Percentiles rank a stretch among this genome's conserved stretches.
phyloP scores from a whole-genome alignment of 306 rosid species.

The Cercis canadensis region DNA sequence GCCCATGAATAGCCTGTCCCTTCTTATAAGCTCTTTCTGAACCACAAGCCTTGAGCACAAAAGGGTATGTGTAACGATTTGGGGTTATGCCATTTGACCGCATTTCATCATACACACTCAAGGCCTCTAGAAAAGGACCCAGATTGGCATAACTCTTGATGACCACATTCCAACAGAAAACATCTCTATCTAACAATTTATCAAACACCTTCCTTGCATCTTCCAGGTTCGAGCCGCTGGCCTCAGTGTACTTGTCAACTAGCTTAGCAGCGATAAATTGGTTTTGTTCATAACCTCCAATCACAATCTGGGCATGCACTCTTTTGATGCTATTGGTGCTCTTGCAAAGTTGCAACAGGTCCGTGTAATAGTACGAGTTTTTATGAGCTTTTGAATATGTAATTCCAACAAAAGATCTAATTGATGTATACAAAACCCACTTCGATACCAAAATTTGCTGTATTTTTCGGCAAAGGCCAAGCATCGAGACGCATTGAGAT shows the following conservation, averaged over 20 bases:
- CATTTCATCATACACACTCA: conserved; percentile 56
- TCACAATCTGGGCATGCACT: conserved; percentile 68
- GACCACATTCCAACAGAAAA: conserved; percentile 71
- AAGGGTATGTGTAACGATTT: conserved; percentile 69
- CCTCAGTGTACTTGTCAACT: conserved; percentile 51
- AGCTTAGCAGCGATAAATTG: conserved; percentile 64
- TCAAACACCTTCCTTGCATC: conserved; percentile 76
- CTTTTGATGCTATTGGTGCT: conserved; percentile 39
- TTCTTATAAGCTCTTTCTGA: conserved; percentile 49
- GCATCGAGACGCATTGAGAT: conserved; percentile 41
- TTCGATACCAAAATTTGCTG: conserved; percentile 33
- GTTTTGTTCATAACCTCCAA: conserved; percentile 59
- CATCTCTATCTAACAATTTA: conserved; percentile 68
- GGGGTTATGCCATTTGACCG: conserved; percentile 46
- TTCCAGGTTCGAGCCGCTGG: conserved; percentile 33
- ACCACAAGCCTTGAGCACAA: conserved; percentile 78
- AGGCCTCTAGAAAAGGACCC: conserved; percentile 65
- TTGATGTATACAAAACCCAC: background rate
- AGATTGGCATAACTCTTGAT: conserved; percentile 71
- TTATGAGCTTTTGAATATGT: conserved; percentile 20
- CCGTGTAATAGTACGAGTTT: conserved; percentile 49
- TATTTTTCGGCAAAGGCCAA: conserved; percentile 39
- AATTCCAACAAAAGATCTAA: conserved; percentile 23
- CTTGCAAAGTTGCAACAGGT: conserved; percentile 52
- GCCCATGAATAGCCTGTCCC: conserved; percentile 70